A percentile compares a stretch with the other conserved stretches of the same genome.
These are phyloP conservation scores for Shiraia sp. DNA, from an alignment of 2,329 filamentous ascomycete genomes.

Conservation along the genomic window DNA sequence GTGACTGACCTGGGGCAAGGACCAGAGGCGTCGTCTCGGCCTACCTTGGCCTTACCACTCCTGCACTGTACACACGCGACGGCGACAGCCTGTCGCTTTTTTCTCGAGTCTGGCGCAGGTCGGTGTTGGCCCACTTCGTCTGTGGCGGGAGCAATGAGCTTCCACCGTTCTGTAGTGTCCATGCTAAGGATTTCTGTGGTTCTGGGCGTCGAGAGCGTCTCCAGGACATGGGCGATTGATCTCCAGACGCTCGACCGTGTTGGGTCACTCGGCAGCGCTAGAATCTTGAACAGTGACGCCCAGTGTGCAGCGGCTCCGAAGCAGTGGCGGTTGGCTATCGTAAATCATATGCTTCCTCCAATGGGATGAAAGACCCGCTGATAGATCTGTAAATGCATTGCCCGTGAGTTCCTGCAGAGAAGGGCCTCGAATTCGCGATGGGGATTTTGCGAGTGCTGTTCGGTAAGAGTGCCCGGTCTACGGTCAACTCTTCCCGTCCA, in stretches of 20 bases:
- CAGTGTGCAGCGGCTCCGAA: too few species aligned
- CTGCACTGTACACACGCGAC: constrained; percentile 29
- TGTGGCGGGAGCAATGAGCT: constrained; percentile 28
- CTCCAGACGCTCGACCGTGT: too few species aligned
- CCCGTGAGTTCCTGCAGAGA: too few species aligned
- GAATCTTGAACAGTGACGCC: too few species aligned
- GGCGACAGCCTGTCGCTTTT: constrained; percentile 24
- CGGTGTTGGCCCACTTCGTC: constrained; percentile 26
- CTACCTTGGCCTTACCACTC: constrained; percentile 30
- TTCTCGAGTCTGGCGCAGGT: constrained; percentile 16
- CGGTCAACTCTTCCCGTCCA: constrained; percentile 1
- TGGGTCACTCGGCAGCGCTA: too few species aligned
- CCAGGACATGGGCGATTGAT: too few species aligned
- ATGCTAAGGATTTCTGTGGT: too few species aligned
- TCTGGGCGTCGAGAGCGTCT: too few species aligned
- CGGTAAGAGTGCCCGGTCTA: constrained; percentile 1
- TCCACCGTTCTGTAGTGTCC: constrained; percentile 27
- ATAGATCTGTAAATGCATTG: too few species aligned
- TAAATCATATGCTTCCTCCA: too few species aligned
- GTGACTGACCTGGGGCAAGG: constrained; percentile 2
- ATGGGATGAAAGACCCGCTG: not conserved
- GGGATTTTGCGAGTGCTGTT: not conserved
- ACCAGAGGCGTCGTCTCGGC: not conserved
- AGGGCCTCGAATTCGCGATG: too few species aligned
- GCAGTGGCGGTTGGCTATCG: too few species aligned